These are phyloP conservation scores for Akanthomyces muscarius DNA, from an alignment of 2,329 filamentous ascomycete species.

Conservation along the genomic window DNA sequence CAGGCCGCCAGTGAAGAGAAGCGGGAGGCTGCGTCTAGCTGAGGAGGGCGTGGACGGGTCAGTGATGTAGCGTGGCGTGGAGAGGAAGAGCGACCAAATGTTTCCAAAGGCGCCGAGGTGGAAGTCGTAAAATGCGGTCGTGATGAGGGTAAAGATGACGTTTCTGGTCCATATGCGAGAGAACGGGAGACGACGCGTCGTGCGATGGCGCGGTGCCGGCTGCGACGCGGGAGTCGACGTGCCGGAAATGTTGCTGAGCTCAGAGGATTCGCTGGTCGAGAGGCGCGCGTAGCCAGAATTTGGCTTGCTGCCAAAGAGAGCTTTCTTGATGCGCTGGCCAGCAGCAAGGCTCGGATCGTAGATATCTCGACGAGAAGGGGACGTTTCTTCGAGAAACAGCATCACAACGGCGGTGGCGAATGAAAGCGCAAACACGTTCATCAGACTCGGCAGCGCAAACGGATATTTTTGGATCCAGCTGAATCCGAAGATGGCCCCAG, in stretches of 20 bases:
- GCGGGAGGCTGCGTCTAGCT: slow-evolving; percentile 35
- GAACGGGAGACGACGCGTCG: slow-evolving; percentile 32
- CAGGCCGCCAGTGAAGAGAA: slow-evolving; percentile 61
- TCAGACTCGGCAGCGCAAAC: slow-evolving; percentile 65
- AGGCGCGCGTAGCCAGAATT: slow-evolving; percentile 31
- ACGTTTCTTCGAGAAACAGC: slow-evolving; percentile 64
- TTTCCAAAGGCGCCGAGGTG: slow-evolving; percentile 67
- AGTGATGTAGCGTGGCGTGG: slow-evolving; percentile 50
- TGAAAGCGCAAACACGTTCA: slow-evolving; percentile 59
- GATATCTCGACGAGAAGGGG: slow-evolving; percentile 41
- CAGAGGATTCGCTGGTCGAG: slow-evolving; percentile 20
- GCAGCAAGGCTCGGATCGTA: slow-evolving; percentile 43
- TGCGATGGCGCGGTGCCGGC: slow-evolving; percentile 17
- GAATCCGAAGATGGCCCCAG: slow-evolving; percentile 54
- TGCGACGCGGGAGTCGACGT: slow-evolving; percentile 9
- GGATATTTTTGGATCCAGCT: slow-evolving; percentile 63
- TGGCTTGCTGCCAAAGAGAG: slow-evolving; percentile 27
- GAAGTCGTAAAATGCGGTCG: slow-evolving; percentile 66
- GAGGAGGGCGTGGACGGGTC: slow-evolving; percentile 29
- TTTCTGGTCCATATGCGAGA: slow-evolving; percentile 45
- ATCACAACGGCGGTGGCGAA: slow-evolving; percentile 52
- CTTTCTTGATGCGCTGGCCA: slow-evolving; percentile 30
- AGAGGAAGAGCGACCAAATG: slow-evolving; percentile 66
- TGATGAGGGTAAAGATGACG: slow-evolving; percentile 51
- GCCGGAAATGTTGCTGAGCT: not conserved